Percentiles rank a stretch among this genome's conserved stretches.
Evolutionary conservation across 352 stramenopile species (phyloP).

Genomic region (Thalassiosira mediterranea): DNA sequence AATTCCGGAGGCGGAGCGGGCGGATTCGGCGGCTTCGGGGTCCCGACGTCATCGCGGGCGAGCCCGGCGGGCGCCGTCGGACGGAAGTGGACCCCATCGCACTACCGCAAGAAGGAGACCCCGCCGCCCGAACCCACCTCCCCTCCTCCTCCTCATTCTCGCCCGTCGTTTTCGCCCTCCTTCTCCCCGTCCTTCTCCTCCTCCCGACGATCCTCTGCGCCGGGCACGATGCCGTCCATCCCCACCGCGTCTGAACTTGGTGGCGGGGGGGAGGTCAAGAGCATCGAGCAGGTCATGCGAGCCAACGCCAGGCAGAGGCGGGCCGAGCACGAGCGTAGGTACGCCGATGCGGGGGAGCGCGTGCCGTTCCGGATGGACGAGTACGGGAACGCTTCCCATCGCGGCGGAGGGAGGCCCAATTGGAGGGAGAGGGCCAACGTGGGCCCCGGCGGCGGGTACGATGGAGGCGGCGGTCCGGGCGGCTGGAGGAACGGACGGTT

Average conservation of each 20-base stretch:
- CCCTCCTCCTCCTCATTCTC: not conserved
- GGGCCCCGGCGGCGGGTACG: not conserved
- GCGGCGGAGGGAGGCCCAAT: not conserved
- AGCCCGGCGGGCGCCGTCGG: not conserved
- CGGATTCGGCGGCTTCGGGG: not conserved
- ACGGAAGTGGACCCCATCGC: not conserved
- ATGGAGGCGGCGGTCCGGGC: not conserved
- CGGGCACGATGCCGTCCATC: not conserved
- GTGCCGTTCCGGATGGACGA: constrained; percentile 32
- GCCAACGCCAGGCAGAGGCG: constrained; percentile 28
- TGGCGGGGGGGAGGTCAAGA: constrained; percentile 3
- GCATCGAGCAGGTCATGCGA: constrained; percentile 49
- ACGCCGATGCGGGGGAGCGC: constrained; percentile 40
- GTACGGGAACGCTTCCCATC: constrained; percentile 16
- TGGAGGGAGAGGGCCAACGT: not conserved
- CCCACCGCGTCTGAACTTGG: not conserved
- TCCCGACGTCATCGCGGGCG: not conserved
- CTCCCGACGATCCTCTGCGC: not conserved
- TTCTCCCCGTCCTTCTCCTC: not conserved
- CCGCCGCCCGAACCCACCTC: too few species aligned
- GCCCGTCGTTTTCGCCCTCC: not conserved
- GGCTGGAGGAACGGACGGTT: not conserved
- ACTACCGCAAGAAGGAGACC: constrained; percentile 13
- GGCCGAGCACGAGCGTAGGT: constrained; percentile 43
- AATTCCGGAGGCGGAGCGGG: not conserved